Percentiles rank a stretch among this genome's conserved stretches.
phyloP scores from a whole-genome alignment of 176 grass and related monocot species.

The Guadua angustifolia region DNA sequence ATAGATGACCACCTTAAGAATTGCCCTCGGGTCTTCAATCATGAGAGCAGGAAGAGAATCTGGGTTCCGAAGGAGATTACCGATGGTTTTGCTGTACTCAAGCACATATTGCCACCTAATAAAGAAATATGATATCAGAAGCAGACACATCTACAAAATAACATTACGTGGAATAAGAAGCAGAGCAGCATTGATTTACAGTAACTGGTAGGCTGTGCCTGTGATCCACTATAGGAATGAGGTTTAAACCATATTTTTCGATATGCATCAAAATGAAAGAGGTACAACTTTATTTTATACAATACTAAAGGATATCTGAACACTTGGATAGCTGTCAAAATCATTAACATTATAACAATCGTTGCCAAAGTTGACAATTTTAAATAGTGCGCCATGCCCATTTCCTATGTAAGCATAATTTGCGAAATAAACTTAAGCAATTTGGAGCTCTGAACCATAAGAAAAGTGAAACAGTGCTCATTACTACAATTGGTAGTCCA shows the following conservation, averaged over 20 bases:
- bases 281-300: not conserved
- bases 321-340: not conserved
- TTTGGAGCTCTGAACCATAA: slow-evolving; percentile 8
- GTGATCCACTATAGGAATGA: no score
- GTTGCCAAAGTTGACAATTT: slow-evolving; percentile 7
- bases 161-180: not conserved
- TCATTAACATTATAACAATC: not conserved
- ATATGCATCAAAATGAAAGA: not conserved
- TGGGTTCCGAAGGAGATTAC: slow-evolving; percentile 61
- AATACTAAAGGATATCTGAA: not conserved
- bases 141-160: not conserved
- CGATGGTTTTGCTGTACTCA: slow-evolving; percentile 82
- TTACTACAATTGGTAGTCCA: not conserved
- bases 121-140: slow-evolving; percentile 21
- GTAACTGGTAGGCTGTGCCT: no score
- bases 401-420: slow-evolving; percentile 5
- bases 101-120: slow-evolving; percentile 89
- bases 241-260: no score
- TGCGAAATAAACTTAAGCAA: slow-evolving; percentile 8
- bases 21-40: slow-evolving; percentile 72
- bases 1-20: slow-evolving; percentile 63
- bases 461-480: not conserved
- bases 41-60: slow-evolving; percentile 39
- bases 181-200: not conserved
- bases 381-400: slow-evolving; percentile 8